Percentiles rank a stretch among this genome's conserved stretches.
Conservation (phyloP, 495 filamentous ascomycete species). For the Penicillium subrubescens region DNA sequence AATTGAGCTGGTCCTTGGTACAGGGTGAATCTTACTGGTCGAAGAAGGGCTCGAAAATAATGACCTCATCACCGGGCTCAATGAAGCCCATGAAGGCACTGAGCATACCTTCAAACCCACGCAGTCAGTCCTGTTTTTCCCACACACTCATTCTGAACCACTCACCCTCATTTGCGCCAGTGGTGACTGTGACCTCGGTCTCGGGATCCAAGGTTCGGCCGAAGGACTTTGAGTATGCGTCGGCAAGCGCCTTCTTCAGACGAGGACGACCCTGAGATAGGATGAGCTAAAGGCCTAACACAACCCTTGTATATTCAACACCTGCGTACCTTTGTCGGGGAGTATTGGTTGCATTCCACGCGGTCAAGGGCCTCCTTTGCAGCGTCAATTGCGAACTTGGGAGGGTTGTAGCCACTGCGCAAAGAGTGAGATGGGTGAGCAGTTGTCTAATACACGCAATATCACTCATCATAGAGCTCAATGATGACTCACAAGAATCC, state of each 20-base stretch:
- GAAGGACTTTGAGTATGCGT: constrained; percentile 87
- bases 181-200: constrained; percentile 92
- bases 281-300: constrained; percentile 13
- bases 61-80: constrained; percentile 92
- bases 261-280: constrained; percentile 71
- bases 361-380: constrained; percentile 85
- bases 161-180: constrained; percentile 90
- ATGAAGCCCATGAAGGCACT: constrained; percentile 98
- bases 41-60: constrained; percentile 98
- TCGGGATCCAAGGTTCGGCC: constrained; percentile 78
- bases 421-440: constrained; percentile 1
- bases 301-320: not conserved
- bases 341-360: constrained; percentile 99
- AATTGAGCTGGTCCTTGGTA: not conserved
- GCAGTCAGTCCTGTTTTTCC: not conserved
- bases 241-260: constrained; percentile 85
- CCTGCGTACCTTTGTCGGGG: constrained; percentile 72
- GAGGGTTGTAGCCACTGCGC: constrained; percentile 88
- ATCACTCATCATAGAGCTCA: not conserved
- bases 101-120: constrained; percentile 60
- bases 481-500: constrained; percentile 73
- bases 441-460: not conserved
- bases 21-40: constrained; percentile 70
- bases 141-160: not conserved
- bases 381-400: constrained; percentile 85